Conservation (phyloP, 768 basidiomycete species). For the Serendipita indica region DNA sequence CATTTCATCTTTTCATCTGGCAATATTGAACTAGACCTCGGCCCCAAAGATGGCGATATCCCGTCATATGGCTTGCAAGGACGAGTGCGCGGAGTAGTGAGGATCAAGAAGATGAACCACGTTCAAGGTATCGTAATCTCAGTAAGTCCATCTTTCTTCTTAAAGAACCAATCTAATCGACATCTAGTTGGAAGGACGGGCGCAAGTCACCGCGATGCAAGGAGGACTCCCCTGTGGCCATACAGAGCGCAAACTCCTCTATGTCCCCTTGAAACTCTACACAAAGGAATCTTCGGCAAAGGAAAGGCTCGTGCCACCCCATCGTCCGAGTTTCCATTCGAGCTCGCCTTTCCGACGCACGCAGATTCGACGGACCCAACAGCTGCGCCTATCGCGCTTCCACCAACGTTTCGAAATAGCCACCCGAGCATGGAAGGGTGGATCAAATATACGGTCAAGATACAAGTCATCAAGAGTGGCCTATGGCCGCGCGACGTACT, state of each 20-base stretch:
- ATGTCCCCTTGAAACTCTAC: neutral
- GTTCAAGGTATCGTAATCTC: neutral
- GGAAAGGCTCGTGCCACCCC: neutral
- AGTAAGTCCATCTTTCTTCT: neutral
- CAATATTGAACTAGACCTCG: neutral
- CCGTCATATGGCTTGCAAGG: neutral
- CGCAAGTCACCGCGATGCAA: neutral
- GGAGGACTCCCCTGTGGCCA: neutral
- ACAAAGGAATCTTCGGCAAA: neutral
- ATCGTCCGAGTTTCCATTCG: neutral
- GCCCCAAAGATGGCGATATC: neutral
- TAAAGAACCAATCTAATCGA: neutral
- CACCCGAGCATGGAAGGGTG: conserved; percentile 1
- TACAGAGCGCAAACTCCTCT: neutral
- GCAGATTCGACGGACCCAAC: no score
- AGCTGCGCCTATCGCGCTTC: neutral
- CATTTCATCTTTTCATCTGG: neutral
- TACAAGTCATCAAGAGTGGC: conserved; percentile 3
- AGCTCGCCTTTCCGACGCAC: no score
- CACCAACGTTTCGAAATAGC: neutral
- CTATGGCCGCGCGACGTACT: neutral
- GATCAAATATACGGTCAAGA: neutral
- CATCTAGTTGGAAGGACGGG: neutral
- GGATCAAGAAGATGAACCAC: neutral
- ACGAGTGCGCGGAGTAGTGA: neutral